Evolutionary conservation across 116 monocot genomes (phyloP), one percentile per base, ranked within the genome.

Genomic region (Posidonia oceanica): DNA sequence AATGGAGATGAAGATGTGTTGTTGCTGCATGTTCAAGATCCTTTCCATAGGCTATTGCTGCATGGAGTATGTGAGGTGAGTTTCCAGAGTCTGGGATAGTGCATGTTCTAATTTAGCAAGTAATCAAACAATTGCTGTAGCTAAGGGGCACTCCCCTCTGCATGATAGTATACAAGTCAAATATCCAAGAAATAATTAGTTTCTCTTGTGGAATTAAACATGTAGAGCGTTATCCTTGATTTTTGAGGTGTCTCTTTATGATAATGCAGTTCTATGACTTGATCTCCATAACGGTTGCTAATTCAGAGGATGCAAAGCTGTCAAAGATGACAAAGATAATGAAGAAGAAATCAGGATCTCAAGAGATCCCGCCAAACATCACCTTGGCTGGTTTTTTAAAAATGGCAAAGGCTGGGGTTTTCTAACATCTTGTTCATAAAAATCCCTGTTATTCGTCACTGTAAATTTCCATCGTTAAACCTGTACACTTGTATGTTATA

Each of bases 1-100:
- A 74, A 64, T 53, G 72, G 55, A 54, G 82, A 80, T 16, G 80
- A 20, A 48, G 84, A 84, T 23, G 68, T 75, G n/a, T 79, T 88
- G 39, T 70, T 75, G n/a, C 77, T 94, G 16, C 80, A 83, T 79
- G 80, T 89, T 61, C 81, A 89, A 66, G 83, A 89, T 68, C 71
- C 87, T 64, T 89, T 86, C 67, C 83, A 83, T 69, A 80, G 93
- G 67, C 48, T 94, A 66, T 54, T 94, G 75, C 85, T 94, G 20
- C 89, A 89, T 76, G 93, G 93, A 29, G 87, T 87, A n/a, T 89
- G 89, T 58, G 89, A 94, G 89, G 93, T 94, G 75, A 77, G 29
- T 40, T 66, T 73, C 63, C 36, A 61, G 48, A 48, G 12, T 48
- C 12, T 48, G 5, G 48, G 7, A 48, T 10, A 48, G 2, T 10